Conservation (phyloP, 257 asterid genomes). For the Gardenia jasminoides region DNA sequence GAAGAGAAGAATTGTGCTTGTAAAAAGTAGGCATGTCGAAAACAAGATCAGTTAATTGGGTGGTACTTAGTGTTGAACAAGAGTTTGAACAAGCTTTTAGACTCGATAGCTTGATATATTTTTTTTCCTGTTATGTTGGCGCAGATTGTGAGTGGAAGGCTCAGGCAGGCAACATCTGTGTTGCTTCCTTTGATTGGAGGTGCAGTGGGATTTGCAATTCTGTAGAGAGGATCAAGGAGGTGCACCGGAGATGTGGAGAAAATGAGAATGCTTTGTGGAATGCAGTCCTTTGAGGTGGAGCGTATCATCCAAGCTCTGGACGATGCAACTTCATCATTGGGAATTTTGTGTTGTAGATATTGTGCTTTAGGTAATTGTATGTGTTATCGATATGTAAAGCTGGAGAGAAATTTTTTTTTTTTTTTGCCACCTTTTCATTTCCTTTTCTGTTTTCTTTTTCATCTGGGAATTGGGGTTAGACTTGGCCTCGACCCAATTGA, state of each 20-base stretch:
- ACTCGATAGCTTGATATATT: background rate
- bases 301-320: slow-evolving; percentile 22
- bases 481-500: background rate
- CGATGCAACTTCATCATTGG: slow-evolving; percentile 1
- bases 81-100: background rate
- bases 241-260: slow-evolving; percentile 93
- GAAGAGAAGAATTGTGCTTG: too few relatives aligned
- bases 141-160: slow-evolving; percentile 99
- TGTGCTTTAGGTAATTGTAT: slow-evolving; percentile 16
- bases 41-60: background rate
- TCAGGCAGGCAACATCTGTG: slow-evolving; percentile 93
- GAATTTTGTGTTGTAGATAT: slow-evolving; percentile 17
- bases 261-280: slow-evolving; percentile 68
- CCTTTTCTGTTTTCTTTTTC: background rate
- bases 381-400: slow-evolving; percentile 35
- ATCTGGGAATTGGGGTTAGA: slow-evolving; percentile 4
- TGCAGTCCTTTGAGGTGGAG: slow-evolving; percentile 39
- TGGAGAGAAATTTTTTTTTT: slow-evolving; percentile 17
- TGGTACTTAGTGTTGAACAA: too few relatives aligned
- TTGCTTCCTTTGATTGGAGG: slow-evolving; percentile 96
- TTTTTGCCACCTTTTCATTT: slow-evolving; percentile 4
- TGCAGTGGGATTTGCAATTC: slow-evolving; percentile 97
- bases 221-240: slow-evolving; percentile 83
- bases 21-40: background rate
- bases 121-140: background rate